A percentile compares a stretch with the other conserved stretches of the same genome.
phyloP scores from a whole-genome alignment of 768 basidiomycete species.

The Royoungia palumana region DNA sequence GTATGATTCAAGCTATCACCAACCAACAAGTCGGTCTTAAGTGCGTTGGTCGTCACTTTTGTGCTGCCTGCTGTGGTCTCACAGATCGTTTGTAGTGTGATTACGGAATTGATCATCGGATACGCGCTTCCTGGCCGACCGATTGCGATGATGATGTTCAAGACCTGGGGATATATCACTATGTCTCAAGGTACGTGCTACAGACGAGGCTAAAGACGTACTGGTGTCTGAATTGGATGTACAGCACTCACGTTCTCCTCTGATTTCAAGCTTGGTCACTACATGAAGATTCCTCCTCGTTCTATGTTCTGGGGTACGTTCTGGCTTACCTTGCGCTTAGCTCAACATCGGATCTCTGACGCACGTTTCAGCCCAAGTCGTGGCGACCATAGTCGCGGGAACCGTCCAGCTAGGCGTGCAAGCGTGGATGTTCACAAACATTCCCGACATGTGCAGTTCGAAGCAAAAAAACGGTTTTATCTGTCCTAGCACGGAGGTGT shows the following conservation, averaged over 20 bases:
- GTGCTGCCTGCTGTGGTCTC: neutral
- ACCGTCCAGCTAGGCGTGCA: slow-evolving; percentile 68
- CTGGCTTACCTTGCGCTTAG: too few species aligned
- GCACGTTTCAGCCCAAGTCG: slow-evolving; percentile 43
- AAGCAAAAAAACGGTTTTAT: slow-evolving; percentile 51
- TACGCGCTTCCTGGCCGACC: slow-evolving; percentile 56
- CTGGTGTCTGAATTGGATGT: neutral
- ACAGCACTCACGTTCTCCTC: slow-evolving; percentile 58
- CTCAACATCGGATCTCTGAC: neutral
- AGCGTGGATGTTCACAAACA: slow-evolving; percentile 53
- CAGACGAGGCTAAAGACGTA: neutral
- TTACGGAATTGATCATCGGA: slow-evolving; percentile 61
- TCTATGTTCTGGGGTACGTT: slow-evolving; percentile 56
- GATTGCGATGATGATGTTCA: slow-evolving; percentile 80
- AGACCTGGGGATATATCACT: slow-evolving; percentile 68
- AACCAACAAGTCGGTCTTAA: slow-evolving; percentile 70
- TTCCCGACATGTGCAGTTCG: slow-evolving; percentile 32
- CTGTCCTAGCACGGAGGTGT: slow-evolving; percentile 68
- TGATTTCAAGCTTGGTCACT: slow-evolving; percentile 78
- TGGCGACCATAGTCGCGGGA: slow-evolving; percentile 58
- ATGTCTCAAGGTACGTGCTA: slow-evolving; percentile 41
- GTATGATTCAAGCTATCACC: slow-evolving; percentile 76
- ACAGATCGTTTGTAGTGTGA: slow-evolving; percentile 37
- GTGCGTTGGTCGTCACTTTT: slow-evolving; percentile 6
- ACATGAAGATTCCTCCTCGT: slow-evolving; percentile 65